Conservation (phyloP, 2,329 filamentous ascomycete genomes). For the Apiospora aurea region DNA sequence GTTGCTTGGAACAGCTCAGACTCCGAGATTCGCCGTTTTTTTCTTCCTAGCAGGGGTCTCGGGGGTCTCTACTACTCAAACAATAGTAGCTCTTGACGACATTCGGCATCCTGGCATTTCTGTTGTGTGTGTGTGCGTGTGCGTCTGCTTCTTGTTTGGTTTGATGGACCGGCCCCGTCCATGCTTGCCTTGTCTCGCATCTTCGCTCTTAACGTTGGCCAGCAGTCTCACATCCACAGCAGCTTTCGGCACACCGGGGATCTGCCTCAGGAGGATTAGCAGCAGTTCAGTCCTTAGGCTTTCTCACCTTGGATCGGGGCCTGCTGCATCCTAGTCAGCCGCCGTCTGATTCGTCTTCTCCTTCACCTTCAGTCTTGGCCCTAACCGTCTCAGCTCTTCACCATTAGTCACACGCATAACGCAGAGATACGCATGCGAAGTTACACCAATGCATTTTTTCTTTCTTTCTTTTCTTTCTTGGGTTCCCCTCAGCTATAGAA, state of each 20-base stretch:
- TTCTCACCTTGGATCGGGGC: slow-evolving; percentile 11
- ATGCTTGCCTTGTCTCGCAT: slow-evolving; percentile 23
- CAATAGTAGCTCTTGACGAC: slow-evolving; percentile 18
- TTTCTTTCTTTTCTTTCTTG: neutral
- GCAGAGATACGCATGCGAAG: neutral
- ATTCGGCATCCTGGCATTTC: slow-evolving; percentile 22
- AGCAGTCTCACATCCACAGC: slow-evolving; percentile 6
- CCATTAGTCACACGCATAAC: slow-evolving; percentile 8
- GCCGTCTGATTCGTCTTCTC: slow-evolving; percentile 15
- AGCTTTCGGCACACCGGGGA: slow-evolving; percentile 22
- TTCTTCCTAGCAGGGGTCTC: slow-evolving; percentile 3
- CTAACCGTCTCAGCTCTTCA: slow-evolving; percentile 15
- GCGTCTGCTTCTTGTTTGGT: slow-evolving; percentile 6
- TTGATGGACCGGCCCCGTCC: slow-evolving; percentile 10
- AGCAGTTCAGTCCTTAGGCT: slow-evolving; percentile 2
- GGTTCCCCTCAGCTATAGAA: neutral
- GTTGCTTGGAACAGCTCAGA: slow-evolving; percentile 9
- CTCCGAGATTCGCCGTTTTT: slow-evolving; percentile 23
- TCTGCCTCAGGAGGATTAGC: slow-evolving; percentile 21
- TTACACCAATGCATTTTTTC: neutral
- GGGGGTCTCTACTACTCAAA: neutral
- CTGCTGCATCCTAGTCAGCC: slow-evolving; percentile 4
- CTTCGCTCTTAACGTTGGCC: neutral
- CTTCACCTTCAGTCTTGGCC: slow-evolving; percentile 16
- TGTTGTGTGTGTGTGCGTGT: neutral